These are phyloP conservation scores for Cyclotella distinguenda DNA, from an alignment of 108 stramenopile species.

Conservation along the genomic window DNA sequence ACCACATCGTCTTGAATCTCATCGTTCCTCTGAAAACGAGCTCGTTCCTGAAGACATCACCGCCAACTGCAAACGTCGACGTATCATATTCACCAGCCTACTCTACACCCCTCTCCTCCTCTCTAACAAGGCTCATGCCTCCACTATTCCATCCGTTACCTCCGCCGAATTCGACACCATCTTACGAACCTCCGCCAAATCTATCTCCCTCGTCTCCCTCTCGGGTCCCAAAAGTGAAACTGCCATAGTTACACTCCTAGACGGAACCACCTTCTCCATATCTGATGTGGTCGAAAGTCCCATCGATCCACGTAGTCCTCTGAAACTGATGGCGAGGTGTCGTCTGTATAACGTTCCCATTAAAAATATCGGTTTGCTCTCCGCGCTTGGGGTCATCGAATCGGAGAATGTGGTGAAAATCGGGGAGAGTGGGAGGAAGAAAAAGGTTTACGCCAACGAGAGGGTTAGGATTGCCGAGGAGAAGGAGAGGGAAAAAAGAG, in stretches of 20 bases:
- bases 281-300: slow-evolving; percentile 71
- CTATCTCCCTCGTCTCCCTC: slow-evolving; percentile 71
- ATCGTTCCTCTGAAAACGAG: background rate
- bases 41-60: too few relatives aligned
- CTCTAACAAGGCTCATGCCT: slow-evolving; percentile 14
- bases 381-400: slow-evolving; percentile 28
- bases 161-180: slow-evolving; percentile 72
- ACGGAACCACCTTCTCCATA: slow-evolving; percentile 78
- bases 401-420: slow-evolving; percentile 29
- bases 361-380: slow-evolving; percentile 58
- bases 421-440: slow-evolving; percentile 54
- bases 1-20: background rate
- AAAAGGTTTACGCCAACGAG: slow-evolving; percentile 71
- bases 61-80: background rate
- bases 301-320: slow-evolving; percentile 73
- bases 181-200: slow-evolving; percentile 61
- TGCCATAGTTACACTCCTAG: slow-evolving; percentile 66
- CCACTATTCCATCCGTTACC: slow-evolving; percentile 67
- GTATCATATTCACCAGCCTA: background rate
- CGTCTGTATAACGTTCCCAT: slow-evolving; percentile 63
- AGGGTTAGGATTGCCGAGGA: slow-evolving; percentile 71
- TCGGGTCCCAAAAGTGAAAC: slow-evolving; percentile 71
- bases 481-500: slow-evolving; percentile 59
- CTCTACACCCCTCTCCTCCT: slow-evolving; percentile 6
- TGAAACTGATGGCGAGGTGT: slow-evolving; percentile 73